Evolutionary conservation across 2,329 filamentous ascomycete species (phyloP).

Genomic region (Botryotinia convoluta): DNA sequence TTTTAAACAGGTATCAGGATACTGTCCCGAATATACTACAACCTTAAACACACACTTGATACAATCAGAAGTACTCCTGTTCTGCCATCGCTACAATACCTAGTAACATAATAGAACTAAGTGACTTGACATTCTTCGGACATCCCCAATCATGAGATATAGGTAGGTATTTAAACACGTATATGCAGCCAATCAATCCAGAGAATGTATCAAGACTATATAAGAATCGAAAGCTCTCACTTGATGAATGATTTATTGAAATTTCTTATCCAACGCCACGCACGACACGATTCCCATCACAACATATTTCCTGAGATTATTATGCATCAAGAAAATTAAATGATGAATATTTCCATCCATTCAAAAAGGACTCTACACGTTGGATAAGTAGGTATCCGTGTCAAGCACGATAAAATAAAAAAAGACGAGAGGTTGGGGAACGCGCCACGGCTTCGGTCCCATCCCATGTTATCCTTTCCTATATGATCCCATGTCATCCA

Average conservation of each 20-base stretch:
- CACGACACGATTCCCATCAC: not conserved
- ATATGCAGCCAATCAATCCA: not conserved
- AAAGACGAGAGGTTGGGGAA: constrained; percentile 12
- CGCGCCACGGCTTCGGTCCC: not conserved
- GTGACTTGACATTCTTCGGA: not conserved
- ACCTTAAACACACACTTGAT: not conserved
- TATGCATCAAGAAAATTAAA: not conserved
- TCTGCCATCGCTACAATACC: not conserved
- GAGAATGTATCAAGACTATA: not conserved
- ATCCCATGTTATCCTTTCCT: not conserved
- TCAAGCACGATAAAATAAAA: not conserved
- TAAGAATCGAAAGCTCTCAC: not conserved
- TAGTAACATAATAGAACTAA: no score
- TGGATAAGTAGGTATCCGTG: not conserved
- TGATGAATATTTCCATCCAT: not conserved
- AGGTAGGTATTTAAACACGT: not conserved
- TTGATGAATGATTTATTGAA: not conserved
- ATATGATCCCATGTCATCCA: not conserved
- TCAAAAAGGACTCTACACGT: not conserved
- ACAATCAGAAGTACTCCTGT: not conserved
- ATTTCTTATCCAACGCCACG: not conserved
- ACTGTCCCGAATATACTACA: not conserved
- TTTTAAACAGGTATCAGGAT: not conserved
- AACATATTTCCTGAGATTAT: not conserved
- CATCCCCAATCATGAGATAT: not conserved